Evolutionary conservation across 164 flowering plant genomes (phyloP).

Genomic region (Dillenia turbinata): DNA sequence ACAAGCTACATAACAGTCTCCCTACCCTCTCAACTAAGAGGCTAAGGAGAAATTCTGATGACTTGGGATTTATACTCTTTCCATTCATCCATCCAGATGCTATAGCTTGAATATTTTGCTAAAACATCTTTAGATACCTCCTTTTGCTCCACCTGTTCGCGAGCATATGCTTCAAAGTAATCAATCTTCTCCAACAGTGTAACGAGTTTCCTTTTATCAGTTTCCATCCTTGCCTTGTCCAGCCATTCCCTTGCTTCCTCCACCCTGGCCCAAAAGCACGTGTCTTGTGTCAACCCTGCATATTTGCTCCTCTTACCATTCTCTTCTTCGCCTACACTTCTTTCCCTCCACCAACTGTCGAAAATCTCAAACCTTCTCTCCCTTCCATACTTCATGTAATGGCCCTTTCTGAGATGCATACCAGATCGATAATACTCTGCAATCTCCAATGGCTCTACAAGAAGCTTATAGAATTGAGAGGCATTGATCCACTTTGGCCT

Average conservation of each 20-base stretch:
- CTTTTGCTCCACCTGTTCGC: slow-evolving; percentile 40
- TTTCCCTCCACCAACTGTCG: slow-evolving; percentile 64
- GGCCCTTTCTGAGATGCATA: slow-evolving; percentile 43
- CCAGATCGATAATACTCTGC: slow-evolving; percentile 60
- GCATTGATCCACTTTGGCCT: slow-evolving; percentile 61
- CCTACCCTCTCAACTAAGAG: slow-evolving; percentile 12
- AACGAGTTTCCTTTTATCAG: slow-evolving; percentile 17
- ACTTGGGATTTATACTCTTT: slow-evolving; percentile 28
- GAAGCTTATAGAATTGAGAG: slow-evolving; percentile 62
- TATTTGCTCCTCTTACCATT: slow-evolving; percentile 36
- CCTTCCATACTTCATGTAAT: slow-evolving; percentile 54
- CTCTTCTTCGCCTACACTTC: slow-evolving; percentile 15
- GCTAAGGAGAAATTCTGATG: slow-evolving; percentile 16
- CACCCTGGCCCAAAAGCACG: slow-evolving; percentile 81
- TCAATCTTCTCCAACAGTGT: slow-evolving; percentile 34
- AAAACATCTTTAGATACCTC: slow-evolving; percentile 73
- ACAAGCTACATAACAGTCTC: slow-evolving; percentile 14
- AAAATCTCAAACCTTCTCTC: slow-evolving; percentile 56
- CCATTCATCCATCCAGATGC: slow-evolving; percentile 37
- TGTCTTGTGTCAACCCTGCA: slow-evolving; percentile 72
- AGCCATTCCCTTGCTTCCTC: slow-evolving; percentile 70
- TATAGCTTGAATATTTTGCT: slow-evolving; percentile 63
- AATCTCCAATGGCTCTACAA: slow-evolving; percentile 81
- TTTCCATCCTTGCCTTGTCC: slow-evolving; percentile 25
- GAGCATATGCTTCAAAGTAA: slow-evolving; percentile 47